These are phyloP conservation scores for Aspergillus sp. DNA, from an alignment of 2,329 filamentous ascomycete species.

Conservation along the genomic window DNA sequence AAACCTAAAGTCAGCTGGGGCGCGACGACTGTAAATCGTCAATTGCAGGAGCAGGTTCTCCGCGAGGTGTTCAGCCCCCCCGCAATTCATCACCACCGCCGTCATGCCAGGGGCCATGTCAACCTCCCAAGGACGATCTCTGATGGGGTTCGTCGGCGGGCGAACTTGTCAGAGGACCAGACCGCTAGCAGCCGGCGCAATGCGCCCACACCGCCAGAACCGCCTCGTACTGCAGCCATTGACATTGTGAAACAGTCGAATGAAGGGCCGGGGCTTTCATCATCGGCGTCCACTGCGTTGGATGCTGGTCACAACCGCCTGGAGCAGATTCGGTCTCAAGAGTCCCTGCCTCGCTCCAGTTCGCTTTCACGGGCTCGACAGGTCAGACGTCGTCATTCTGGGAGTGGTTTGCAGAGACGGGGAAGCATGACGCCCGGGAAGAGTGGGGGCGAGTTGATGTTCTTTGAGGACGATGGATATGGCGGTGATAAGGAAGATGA, in stretches of 20 bases:
- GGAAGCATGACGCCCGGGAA: conserved; percentile 67
- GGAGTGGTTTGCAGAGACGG: conserved; percentile 76
- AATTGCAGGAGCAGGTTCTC: conserved; percentile 84
- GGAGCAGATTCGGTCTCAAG: conserved; percentile 34
- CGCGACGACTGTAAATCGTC: conserved; percentile 85
- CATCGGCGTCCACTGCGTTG: conserved; percentile 39
- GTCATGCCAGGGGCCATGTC: conserved; percentile 63
- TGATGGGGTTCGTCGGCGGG: conserved; percentile 30
- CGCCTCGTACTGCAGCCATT: conserved; percentile 24
- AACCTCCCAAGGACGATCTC: conserved; percentile 55
- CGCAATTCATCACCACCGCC: conserved; percentile 76
- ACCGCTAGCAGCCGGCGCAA: conserved; percentile 22
- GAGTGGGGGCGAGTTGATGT: conserved; percentile 80
- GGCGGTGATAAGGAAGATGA: conserved; percentile 72
- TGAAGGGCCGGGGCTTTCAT: conserved; percentile 33
- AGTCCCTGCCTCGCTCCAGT: conserved; percentile 46
- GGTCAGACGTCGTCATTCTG: conserved; percentile 73
- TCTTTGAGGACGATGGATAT: conserved; percentile 86
- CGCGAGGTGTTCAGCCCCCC: conserved; percentile 88
- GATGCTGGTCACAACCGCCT: conserved; percentile 33
- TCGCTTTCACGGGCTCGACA: conserved; percentile 31
- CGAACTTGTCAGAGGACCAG: conserved; percentile 36
- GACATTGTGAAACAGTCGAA: conserved; percentile 26
- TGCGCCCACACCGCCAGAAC: conserved; percentile 16
- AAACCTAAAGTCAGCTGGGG: conserved; percentile 69